Conservation (phyloP, 129 eudicot species). For the Chrysanthemum lavandulifolium region DNA sequence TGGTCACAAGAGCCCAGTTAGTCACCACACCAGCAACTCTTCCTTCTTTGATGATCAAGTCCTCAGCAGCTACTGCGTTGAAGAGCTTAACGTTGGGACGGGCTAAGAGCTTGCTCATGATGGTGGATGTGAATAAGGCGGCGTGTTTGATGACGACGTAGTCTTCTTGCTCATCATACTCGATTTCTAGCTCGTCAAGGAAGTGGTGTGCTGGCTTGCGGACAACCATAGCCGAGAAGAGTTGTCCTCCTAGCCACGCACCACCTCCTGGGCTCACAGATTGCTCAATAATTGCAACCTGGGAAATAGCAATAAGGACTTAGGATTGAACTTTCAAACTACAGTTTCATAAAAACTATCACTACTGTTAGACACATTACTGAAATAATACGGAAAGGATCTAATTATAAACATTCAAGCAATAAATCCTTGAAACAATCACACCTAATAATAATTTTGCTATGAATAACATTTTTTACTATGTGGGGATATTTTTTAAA, state of each 20-base stretch:
- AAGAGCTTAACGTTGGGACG: slow-evolving; percentile 73
- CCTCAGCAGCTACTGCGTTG: slow-evolving; percentile 84
- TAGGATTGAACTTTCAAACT: neutral
- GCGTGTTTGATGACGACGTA: slow-evolving; percentile 78
- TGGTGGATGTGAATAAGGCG: slow-evolving; percentile 71
- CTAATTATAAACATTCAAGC: neutral
- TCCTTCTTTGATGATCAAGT: slow-evolving; percentile 56
- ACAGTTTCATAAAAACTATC: neutral
- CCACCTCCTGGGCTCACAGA: slow-evolving; percentile 86
- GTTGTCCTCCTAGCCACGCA: slow-evolving; percentile 74
- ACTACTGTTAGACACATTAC: neutral
- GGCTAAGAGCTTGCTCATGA: slow-evolving; percentile 70
- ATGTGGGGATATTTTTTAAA: too few species aligned
- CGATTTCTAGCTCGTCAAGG: slow-evolving; percentile 9
- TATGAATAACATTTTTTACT: too few species aligned
- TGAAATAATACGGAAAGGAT: neutral
- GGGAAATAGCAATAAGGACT: neutral
- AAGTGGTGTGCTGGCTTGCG: slow-evolving; percentile 18
- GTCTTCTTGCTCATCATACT: slow-evolving; percentile 17
- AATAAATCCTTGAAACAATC: too few species aligned
- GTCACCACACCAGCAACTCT: slow-evolving; percentile 70
- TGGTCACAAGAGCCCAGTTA: slow-evolving; percentile 70
- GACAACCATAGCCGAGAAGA: slow-evolving; percentile 10
- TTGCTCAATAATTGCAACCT: slow-evolving; percentile 7
- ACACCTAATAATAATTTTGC: too few species aligned